Evolutionary conservation across 768 basidiomycete species (phyloP), one percentile per base, ranked within the genome.

Genomic region (Trametes cingulata): DNA sequence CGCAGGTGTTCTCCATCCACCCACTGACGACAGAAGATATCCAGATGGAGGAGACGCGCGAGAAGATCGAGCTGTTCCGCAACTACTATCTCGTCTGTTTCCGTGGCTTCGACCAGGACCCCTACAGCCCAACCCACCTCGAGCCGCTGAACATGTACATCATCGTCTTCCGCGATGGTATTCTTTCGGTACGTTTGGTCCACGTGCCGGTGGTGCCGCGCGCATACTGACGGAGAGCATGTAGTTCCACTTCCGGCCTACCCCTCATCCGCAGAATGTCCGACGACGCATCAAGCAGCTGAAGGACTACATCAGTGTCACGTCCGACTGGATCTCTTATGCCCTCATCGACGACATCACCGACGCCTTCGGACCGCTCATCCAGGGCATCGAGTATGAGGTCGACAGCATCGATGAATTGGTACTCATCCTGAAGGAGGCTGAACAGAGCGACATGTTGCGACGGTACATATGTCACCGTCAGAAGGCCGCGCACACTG

Each of bases 121-220:
- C 87, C 22, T 98, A 98, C 77, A 93, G 91, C 68, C 95, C 95
- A 17, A 98, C 95, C 1, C 88, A 98, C 73, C 86, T 99, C 46
- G 96, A 99, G 73, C 97, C 97, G 15, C 80, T 98, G 64, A 99
- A 99, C 76, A 98, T 98, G 96, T 99, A 99, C 76, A 96, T 99
- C 67, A 91, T 98, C 67, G 97, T 99, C 49, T 98, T 99, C 78
- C 84, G 96, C 22, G 97, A 98, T 72, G 97, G 97, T 17, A 98
- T 87, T 1, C 78, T 98, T 49, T 97, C 94, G 9, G 95, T 97
- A 68, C 68, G 88, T 81, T 14, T 27, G 27, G n/a, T n/a, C n/a
- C n/a, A 19, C 15, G 6, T n/a, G 4, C 19, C 9, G n/a, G 10
- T 50, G 37, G 4, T 4, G 63, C 77, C 17, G 37, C 10, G 51